Percentiles rank a stretch among this genome's conserved stretches.
Conservation (phyloP, 108 stramenopile genomes). For the Thalassiosira profunda region DNA sequence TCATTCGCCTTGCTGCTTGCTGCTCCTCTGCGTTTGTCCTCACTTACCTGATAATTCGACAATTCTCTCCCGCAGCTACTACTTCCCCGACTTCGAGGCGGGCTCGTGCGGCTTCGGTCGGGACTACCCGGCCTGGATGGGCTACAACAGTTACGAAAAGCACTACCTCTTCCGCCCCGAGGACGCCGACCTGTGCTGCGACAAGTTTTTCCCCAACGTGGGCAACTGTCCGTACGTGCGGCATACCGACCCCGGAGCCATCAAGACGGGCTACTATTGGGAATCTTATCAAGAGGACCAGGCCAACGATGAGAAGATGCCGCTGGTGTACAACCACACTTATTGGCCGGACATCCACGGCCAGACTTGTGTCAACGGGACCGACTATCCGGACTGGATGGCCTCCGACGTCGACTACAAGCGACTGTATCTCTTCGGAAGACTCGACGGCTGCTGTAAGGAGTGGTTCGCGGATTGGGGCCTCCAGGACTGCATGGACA, state of each 20-base stretch:
- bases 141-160: slow-evolving; percentile 14
- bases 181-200: slow-evolving; percentile 16
- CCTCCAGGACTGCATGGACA: slow-evolving; percentile 12
- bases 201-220: slow-evolving; percentile 15
- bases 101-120: background rate
- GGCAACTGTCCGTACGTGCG: slow-evolving; percentile 32
- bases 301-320: background rate
- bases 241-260: too few species aligned
- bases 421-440: slow-evolving; percentile 8
- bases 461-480: slow-evolving; percentile 18
- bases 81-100: slow-evolving; percentile 7
- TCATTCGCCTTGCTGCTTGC: too few species aligned
- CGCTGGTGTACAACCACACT: slow-evolving; percentile 20
- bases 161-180: slow-evolving; percentile 28
- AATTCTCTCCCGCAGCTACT: too few species aligned
- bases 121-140: slow-evolving; percentile 26
- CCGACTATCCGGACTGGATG: slow-evolving; percentile 41
- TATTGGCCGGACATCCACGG: slow-evolving; percentile 20
- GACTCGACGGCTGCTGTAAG: slow-evolving; percentile 17
- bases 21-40: too few species aligned
- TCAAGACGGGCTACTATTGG: slow-evolving; percentile 30
- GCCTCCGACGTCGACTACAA: slow-evolving; percentile 6
- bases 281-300: slow-evolving; percentile 4
- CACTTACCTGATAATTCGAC: too few species aligned
- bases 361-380: slow-evolving; percentile 15